Conservation (phyloP, 2,329 filamentous ascomycete genomes). For the Alternaria dauci region DNA sequence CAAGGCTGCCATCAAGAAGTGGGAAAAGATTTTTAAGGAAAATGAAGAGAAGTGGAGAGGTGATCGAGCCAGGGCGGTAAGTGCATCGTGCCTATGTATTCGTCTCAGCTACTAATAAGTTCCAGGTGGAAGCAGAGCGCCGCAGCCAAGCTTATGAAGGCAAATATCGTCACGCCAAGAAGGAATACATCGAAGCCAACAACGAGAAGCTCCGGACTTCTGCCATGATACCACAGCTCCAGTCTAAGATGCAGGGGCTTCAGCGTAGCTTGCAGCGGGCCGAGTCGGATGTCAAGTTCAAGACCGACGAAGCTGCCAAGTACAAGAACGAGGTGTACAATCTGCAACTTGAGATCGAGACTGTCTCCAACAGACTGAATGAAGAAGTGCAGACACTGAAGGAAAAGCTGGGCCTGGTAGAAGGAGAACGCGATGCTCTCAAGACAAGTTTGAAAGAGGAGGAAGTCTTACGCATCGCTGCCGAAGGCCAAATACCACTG, state of each 20-base stretch:
- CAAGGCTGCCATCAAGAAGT: constrained; percentile 45
- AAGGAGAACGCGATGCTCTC: constrained; percentile 78
- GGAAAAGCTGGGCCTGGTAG: constrained; percentile 70
- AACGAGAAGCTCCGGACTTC: constrained; percentile 36
- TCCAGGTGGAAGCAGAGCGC: constrained; percentile 34
- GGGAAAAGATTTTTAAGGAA: constrained; percentile 43
- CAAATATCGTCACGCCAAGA: constrained; percentile 40
- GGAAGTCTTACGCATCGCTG: constrained; percentile 75
- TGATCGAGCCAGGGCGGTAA: constrained; percentile 37
- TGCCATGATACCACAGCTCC: constrained; percentile 36
- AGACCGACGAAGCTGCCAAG: constrained; percentile 45
- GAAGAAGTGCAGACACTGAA: constrained; percentile 72
- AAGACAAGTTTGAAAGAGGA: constrained; percentile 77
- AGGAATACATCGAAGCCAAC: constrained; percentile 32
- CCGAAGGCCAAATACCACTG: constrained; percentile 73
- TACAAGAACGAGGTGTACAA: constrained; percentile 56
- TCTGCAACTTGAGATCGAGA: constrained; percentile 60
- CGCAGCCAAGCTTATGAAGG: constrained; percentile 34
- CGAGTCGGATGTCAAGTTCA: constrained; percentile 43
- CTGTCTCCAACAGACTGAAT: constrained; percentile 69
- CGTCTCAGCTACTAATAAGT: constrained; percentile 1
- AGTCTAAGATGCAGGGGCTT: constrained; percentile 41
- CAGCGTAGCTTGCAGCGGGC: constrained; percentile 38
- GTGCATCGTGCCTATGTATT: constrained; percentile 5
- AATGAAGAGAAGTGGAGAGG: constrained; percentile 42